These are phyloP conservation scores for Pezicula carpinea DNA, from an alignment of 2,329 filamentous ascomycete species.

Conservation along the genomic window DNA sequence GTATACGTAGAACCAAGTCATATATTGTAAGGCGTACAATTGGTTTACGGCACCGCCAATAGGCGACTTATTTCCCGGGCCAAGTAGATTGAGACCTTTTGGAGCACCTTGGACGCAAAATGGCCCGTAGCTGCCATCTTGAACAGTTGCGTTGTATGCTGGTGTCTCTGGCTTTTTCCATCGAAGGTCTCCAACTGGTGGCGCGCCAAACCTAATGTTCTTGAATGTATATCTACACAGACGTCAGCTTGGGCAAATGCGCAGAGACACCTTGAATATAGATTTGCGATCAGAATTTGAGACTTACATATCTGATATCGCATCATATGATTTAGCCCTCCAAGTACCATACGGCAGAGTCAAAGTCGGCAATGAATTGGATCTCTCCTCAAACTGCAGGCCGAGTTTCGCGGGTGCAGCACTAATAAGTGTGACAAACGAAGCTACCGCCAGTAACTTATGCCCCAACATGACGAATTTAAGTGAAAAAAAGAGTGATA, in stretches of 20 bases:
- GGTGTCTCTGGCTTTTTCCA: slow-evolving; percentile 37
- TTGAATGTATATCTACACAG: slow-evolving; percentile 29
- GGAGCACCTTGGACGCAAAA: slow-evolving; percentile 27
- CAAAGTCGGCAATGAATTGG: slow-evolving; percentile 22
- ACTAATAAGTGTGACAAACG: not conserved
- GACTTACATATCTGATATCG: slow-evolving; percentile 24
- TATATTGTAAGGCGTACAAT: slow-evolving; percentile 20
- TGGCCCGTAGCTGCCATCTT: slow-evolving; percentile 28
- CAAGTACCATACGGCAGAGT: slow-evolving; percentile 31
- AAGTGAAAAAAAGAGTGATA: no score
- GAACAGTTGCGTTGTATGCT: slow-evolving; percentile 23
- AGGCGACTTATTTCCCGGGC: slow-evolving; percentile 29
- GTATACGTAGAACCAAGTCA: not conserved
- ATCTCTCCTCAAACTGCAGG: not conserved
- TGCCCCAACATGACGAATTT: no score
- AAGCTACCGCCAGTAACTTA: not conserved
- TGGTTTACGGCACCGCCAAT: slow-evolving; percentile 30
- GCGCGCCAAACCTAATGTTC: slow-evolving; percentile 36
- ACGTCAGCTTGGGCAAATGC: not conserved
- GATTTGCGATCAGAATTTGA: not conserved
- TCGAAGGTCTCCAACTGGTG: slow-evolving; percentile 35
- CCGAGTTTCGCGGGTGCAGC: not conserved
- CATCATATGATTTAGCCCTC: slow-evolving; percentile 27
- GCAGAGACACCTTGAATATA: no score
- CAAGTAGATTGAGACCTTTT: slow-evolving; percentile 27